These are phyloP conservation scores for Trichosporon asahii DNA, from an alignment of 1,284 basidiomycete genomes.

Conservation along the genomic window DNA sequence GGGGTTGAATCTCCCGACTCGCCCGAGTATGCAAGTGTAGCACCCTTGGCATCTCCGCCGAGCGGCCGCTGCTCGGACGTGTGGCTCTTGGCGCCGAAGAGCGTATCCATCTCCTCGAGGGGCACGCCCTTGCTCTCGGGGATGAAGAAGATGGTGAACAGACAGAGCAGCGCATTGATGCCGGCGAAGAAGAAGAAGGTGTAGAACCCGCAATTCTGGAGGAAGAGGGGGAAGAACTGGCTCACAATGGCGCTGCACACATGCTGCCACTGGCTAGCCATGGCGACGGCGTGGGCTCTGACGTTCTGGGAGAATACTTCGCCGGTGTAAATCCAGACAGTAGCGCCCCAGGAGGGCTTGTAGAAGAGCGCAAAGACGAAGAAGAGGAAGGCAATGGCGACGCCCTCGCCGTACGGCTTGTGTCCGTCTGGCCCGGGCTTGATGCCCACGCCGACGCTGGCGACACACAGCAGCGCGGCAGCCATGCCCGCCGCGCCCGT, in stretches of 20 bases:
- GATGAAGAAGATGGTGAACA: conserved; percentile 17
- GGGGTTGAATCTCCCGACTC: not conserved
- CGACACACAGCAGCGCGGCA: conserved; percentile 22
- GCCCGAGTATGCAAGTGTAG: not conserved
- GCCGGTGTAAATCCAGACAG: conserved; percentile 27
- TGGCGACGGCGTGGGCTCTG: conserved; percentile 25
- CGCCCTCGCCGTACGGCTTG: conserved; percentile 22
- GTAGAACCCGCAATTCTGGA: conserved; percentile 13
- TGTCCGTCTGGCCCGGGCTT: conserved; percentile 14
- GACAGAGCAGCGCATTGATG: conserved; percentile 4
- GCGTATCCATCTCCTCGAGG: conserved; percentile 87
- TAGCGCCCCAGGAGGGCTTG: conserved; percentile 27
- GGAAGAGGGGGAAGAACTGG: conserved; percentile 23
- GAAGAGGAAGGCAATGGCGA: conserved; percentile 22
- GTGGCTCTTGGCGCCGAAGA: conserved; percentile 55
- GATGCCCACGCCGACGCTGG: conserved; percentile 19
- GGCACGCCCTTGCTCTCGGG: conserved; percentile 17
- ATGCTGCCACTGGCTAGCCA: conserved; percentile 24
- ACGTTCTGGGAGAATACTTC: conserved; percentile 29
- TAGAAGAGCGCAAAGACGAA: conserved; percentile 3
- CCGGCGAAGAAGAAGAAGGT: conserved; percentile 17
- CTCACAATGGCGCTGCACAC: conserved; percentile 25
- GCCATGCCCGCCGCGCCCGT: conserved; percentile 19
- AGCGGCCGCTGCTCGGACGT: not conserved
- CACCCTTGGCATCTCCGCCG: not conserved